Evolutionary conservation across 257 asterid species (phyloP), one percentile per base, ranked within the genome.

Genomic region (Solanum sparsipilum): DNA sequence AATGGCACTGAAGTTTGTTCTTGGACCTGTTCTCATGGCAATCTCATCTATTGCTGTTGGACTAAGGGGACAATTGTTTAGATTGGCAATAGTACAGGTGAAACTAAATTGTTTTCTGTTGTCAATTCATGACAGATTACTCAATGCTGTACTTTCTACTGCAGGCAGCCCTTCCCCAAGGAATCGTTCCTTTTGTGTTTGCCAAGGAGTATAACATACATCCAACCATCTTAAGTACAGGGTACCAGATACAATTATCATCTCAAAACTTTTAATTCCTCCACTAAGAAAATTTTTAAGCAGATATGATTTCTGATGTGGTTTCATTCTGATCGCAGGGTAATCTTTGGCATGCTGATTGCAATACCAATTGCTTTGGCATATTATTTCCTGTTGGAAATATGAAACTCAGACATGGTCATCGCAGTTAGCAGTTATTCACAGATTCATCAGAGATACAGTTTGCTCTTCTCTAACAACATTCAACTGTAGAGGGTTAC

Each of bases 111-210:
- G 36, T 32, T 85, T 85, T 67, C 34, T 87, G 35, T 63, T 70
- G 38, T 63, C 87, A 39, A 67, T 38, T 70, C 29, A 85, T 85
- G 74, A 21, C 29, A 85, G 25, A 85, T 25, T 38, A 67, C 79
- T 85, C 72, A 85, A 85, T 18, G 29, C 10, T 74, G 29, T 68
- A 27, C 58, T 84, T 41, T 81, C 86, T 89, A 78, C 88, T 88
- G 91, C 96, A 96, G 98, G 98, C 99, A 87, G 98, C 99, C 88
- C 97, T 96, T 83, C 99, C 99, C 44, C 99, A 95, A 90, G 99
- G 99, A 85, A 94, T 95, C 44, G 98, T 95, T 90, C 99, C 99
- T 12, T 96, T 96, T 91, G 98, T 96, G 72, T 96, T 95, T 91
- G 96, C 99, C 31, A 94, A 91, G 94, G 99, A 96, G 93, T 96